These are phyloP conservation scores for Aspergillus conjunctus DNA, from an alignment of 495 filamentous ascomycete species.

Conservation along the genomic window DNA sequence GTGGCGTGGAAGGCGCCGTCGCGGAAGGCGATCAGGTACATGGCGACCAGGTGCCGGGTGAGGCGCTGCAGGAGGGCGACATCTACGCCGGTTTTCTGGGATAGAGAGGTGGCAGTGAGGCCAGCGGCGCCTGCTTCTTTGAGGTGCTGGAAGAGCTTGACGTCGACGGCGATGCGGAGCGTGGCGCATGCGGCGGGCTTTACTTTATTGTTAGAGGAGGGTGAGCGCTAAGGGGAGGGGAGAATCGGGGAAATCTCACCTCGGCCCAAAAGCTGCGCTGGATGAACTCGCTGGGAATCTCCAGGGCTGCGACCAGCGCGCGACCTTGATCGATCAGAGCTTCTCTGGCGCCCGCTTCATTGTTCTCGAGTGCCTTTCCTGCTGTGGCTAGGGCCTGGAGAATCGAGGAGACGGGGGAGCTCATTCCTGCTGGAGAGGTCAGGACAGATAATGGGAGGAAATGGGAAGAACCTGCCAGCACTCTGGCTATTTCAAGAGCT, in stretches of 20 bases:
- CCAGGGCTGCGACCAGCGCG: slow-evolving; percentile 32
- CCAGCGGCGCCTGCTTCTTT: slow-evolving; percentile 31
- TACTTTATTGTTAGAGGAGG: not conserved
- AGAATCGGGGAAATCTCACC: slow-evolving; percentile 21
- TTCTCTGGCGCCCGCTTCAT: slow-evolving; percentile 38
- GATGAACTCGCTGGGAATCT: slow-evolving; percentile 41
- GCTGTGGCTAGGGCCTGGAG: slow-evolving; percentile 10
- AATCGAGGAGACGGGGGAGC: slow-evolving; percentile 10
- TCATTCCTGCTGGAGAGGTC: not conserved
- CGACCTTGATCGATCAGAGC: slow-evolving; percentile 37
- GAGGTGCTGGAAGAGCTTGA: slow-evolving; percentile 38
- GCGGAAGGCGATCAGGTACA: slow-evolving; percentile 27
- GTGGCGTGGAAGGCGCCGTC: slow-evolving; percentile 27
- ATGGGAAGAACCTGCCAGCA: too few relatives aligned
- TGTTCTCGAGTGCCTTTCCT: slow-evolving; percentile 30
- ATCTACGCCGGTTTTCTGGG: slow-evolving; percentile 33
- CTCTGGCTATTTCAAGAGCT: too few relatives aligned
- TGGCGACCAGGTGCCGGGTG: slow-evolving; percentile 30
- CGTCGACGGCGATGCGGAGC: slow-evolving; percentile 38
- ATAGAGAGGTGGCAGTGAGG: slow-evolving; percentile 24
- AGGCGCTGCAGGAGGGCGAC: slow-evolving; percentile 29
- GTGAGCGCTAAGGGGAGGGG: not conserved
- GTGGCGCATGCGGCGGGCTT: slow-evolving; percentile 43
- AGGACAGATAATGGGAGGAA: too few relatives aligned
- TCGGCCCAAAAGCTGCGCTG: slow-evolving; percentile 48